phyloP scores from a whole-genome alignment of 441 rosid species.

The Syzygium malaccense region DNA sequence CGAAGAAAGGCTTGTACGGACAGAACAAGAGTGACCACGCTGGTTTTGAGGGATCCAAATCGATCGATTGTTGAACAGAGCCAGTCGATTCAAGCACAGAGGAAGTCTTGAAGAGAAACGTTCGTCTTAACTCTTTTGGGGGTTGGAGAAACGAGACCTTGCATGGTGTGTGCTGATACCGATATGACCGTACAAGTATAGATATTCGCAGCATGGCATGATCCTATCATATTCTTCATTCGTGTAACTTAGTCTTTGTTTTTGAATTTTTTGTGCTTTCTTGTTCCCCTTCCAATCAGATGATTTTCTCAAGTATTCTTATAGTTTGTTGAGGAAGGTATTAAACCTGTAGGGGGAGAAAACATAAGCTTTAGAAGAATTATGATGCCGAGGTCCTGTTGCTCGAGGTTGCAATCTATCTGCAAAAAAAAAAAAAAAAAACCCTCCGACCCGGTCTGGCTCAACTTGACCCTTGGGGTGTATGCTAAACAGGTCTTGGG shows the following conservation, averaged over 20 bases:
- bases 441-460: no score
- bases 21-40: background rate
- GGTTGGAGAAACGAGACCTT: background rate
- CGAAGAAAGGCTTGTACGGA: background rate
- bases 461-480: no score
- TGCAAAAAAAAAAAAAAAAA: no score
- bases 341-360: no score
- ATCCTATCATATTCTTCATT: background rate
- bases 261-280: background rate
- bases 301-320: background rate
- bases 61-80: background rate
- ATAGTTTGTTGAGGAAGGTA: no score
- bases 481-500: no score
- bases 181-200: background rate
- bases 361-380: no score
- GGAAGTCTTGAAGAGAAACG: background rate
- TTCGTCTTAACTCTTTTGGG: background rate
- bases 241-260: background rate
- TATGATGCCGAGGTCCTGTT: no score
- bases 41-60: background rate
- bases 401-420: no score
- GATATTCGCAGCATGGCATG: background rate
- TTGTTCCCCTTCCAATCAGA: background rate
- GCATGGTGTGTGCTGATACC: background rate
- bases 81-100: background rate